phyloP scores from a whole-genome alignment of 1,139 yeast species.

The Nakaseomyces glabratus region DNA sequence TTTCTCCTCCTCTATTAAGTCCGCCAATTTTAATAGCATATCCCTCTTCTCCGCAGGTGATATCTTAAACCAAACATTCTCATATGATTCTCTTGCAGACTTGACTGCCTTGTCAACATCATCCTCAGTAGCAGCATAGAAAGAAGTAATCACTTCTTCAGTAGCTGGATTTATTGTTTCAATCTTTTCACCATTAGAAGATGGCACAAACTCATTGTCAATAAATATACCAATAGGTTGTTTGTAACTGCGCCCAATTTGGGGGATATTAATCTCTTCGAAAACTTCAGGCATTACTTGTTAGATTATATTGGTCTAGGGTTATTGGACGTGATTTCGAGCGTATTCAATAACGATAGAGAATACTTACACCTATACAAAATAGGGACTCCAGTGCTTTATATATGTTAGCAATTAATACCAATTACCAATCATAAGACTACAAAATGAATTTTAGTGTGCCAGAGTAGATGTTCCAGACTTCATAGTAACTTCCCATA shows the following conservation, averaged over 20 bases:
- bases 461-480: too few species aligned
- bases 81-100: slow-evolving; percentile 64
- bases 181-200: slow-evolving; percentile 43
- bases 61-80: slow-evolving; percentile 40
- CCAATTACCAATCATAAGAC: too few species aligned
- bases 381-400: too few species aligned
- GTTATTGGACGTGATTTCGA: too few species aligned
- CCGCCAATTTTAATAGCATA: slow-evolving; percentile 43
- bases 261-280: slow-evolving; percentile 14
- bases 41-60: slow-evolving; percentile 42
- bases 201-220: slow-evolving; percentile 48
- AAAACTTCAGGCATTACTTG: slow-evolving; percentile 3
- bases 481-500: too few species aligned
- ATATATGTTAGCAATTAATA: too few species aligned
- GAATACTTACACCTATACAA: too few species aligned
- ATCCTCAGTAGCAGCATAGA: slow-evolving; percentile 54
- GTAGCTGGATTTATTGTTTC: slow-evolving; percentile 61
- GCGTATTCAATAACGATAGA: too few species aligned
- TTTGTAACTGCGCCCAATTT: slow-evolving; percentile 10
- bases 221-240: slow-evolving; percentile 63
- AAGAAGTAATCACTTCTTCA: slow-evolving; percentile 55
- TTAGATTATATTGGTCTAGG: not conserved
- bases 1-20: slow-evolving; percentile 41
- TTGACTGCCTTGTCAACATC: slow-evolving; percentile 74
- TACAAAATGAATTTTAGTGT: too few species aligned